Evolutionary conservation across 805 yeast species (phyloP).

Genomic region (Spathaspora arborariae): DNA sequence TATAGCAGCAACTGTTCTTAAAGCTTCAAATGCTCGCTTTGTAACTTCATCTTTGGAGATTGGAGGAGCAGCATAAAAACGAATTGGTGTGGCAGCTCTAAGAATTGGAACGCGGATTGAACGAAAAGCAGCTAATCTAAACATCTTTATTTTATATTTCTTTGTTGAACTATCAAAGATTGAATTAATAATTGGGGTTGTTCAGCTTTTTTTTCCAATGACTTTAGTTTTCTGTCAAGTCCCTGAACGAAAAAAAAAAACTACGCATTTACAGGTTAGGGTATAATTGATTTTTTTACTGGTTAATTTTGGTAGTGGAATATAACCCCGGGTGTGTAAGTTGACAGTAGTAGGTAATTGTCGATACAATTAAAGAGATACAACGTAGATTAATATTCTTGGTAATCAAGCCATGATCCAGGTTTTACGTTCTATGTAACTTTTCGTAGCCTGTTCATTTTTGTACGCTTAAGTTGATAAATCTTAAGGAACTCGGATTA

Average conservation of each 20-base stretch:
- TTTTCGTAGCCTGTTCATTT: too few species aligned
- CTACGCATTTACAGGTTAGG: not conserved
- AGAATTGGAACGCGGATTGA: conserved; percentile 31
- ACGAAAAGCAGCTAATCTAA: conserved; percentile 52
- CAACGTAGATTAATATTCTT: too few species aligned
- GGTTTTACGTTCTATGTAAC: too few species aligned
- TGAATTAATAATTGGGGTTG: not conserved
- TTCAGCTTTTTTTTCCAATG: not conserved
- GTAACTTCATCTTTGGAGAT: conserved; percentile 77
- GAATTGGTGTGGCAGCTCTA: conserved; percentile 31
- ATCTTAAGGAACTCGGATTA: too few species aligned
- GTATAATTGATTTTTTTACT: not conserved
- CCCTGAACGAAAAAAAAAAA: not conserved
- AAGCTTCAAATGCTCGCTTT: conserved; percentile 77
- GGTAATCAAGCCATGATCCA: too few species aligned
- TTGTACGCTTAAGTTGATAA: too few species aligned
- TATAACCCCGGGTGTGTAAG: too few species aligned
- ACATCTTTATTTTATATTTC: conserved; percentile 36
- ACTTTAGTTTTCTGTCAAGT: not conserved
- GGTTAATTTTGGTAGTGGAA: too few species aligned
- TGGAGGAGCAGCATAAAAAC: conserved; percentile 61
- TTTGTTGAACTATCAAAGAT: too few species aligned
- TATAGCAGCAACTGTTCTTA: conserved; percentile 49
- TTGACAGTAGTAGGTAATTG: too few species aligned
- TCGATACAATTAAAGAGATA: too few species aligned